Base-by-base conservation (phyloP, 257 asterid species). In the Echites panduratus region DNA sequence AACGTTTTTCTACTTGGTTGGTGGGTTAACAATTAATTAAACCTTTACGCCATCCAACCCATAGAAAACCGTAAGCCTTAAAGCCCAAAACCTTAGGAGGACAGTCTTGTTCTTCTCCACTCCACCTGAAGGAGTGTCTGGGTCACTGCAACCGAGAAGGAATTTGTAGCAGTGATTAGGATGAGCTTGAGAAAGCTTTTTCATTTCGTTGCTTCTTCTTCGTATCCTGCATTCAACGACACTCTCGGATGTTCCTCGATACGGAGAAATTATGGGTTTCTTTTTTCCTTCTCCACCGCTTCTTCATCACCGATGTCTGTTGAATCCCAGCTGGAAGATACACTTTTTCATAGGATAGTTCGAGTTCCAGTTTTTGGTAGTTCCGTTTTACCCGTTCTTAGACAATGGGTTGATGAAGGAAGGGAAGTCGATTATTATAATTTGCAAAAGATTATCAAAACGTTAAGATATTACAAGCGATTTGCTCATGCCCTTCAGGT, bases 401-500 rank as follows among this genome's bases (percentile, higher is more conserved):
- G 62, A n/a, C 17, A 38, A 9, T 78, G 82, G 82, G 45, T 63
- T 11, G 78, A 47, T 12, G 72, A 68, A 50, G 79, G 78, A 12
- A 62, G 50, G 24, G 40, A 27, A 9, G 32, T 74, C 2, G 48
- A 41, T 63, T 41, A 27, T 29, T 14, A 44, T 64, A 64, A 78
- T 54, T 27, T 74, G 57, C 47, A 69, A 40, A 29, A 6, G 0
- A 68, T 71, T 52, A 69, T 74, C 73, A 74, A 54, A 62, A 35
- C 5, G 6, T 56, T 78, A 32, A 70, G 82, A 22, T 5, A 56
- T 8, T 27, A 43, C 14, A n/a, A 9, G 24, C 68, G 82, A 44
- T 74, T 26, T 67, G 11, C 9, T 4, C 50, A 20, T 19, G 78
- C 79, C 73, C 79, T 74, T 12, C 72, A 63, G 82, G 82, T 78